phyloP scores from a whole-genome alignment of 495 filamentous ascomycete genomes.

The Podospora pseudocomata region DNA sequence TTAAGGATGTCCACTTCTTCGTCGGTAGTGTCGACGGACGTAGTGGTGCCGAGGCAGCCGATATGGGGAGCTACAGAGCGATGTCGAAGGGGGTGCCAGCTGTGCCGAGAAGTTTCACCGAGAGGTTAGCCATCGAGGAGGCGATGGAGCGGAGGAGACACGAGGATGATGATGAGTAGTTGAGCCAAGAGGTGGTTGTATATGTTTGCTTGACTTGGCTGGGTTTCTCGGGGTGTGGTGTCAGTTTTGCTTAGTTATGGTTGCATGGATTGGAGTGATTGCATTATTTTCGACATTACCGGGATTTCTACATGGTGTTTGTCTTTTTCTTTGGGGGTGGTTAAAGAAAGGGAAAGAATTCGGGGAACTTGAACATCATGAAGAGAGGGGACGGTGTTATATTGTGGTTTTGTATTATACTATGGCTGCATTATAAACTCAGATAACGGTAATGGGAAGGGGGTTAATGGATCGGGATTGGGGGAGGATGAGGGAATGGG shows the following conservation, averaged over 20 bases:
- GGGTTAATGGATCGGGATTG: neutral
- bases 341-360: neutral
- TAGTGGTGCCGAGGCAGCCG: conserved; percentile 38
- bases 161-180: conserved; percentile 3
- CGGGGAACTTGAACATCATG: neutral
- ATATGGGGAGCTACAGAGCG: conserved; percentile 39
- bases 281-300: neutral
- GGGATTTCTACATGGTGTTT: neutral
- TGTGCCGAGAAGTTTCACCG: conserved; percentile 41
- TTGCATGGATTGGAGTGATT: conserved; percentile 2
- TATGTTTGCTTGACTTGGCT: neutral
- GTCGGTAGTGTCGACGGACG: conserved; percentile 45
- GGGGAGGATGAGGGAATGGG: neutral
- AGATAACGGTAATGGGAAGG: neutral
- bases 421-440: conserved; percentile 18
- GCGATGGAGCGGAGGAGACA: conserved; percentile 30
- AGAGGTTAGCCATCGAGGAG: conserved; percentile 45
- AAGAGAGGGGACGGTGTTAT: neutral
- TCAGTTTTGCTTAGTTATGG: neutral
- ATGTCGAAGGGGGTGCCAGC: conserved; percentile 28
- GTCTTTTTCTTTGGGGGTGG: neutral
- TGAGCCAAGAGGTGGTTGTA: neutral
- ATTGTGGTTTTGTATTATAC: conserved; percentile 15
- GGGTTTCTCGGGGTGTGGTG: neutral
- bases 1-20: conserved; percentile 45